These are phyloP conservation scores for Fusarium sp. DNA, from an alignment of 2,329 filamentous ascomycete species.

Conservation along the genomic window DNA sequence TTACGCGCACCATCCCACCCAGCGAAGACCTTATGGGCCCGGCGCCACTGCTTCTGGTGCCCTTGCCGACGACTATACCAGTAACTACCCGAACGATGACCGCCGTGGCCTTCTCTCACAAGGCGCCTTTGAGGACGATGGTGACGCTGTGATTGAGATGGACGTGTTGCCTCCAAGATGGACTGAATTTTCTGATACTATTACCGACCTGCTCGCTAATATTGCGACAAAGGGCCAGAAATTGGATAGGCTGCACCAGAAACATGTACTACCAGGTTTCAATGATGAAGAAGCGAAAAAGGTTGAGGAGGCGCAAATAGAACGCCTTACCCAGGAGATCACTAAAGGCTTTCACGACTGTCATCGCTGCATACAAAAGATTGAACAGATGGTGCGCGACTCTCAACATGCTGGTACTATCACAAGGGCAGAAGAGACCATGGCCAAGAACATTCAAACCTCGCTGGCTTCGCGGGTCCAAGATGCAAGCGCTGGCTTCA, in stretches of 20 bases:
- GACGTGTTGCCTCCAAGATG: constrained; percentile 93
- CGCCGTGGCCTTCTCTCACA: constrained; percentile 85
- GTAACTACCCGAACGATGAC: constrained; percentile 62
- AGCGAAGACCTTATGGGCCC: constrained; percentile 78
- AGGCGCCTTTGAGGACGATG: constrained; percentile 83
- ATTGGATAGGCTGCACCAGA: constrained; percentile 93
- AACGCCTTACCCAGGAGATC: constrained; percentile 88
- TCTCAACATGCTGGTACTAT: constrained; percentile 78
- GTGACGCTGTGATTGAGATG: constrained; percentile 98
- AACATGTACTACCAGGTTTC: constrained; percentile 95
- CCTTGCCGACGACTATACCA: constrained; percentile 70
- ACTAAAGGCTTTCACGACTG: constrained; percentile 91
- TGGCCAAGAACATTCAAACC: constrained; percentile 96
- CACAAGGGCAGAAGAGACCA: constrained; percentile 87
- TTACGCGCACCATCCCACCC: constrained; percentile 92
- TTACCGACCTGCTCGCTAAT: constrained; percentile 82
- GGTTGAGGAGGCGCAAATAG: constrained; percentile 89
- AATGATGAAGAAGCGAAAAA: constrained; percentile 93
- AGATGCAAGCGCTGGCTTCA: constrained; percentile 89
- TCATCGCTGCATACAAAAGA: constrained; percentile 86
- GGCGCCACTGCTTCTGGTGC: constrained; percentile 63
- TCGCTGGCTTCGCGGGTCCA: constrained; percentile 89
- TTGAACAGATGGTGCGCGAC: constrained; percentile 89
- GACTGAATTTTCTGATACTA: constrained; percentile 95
- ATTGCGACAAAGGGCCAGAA: constrained; percentile 86